These are phyloP conservation scores for Arthroderma sp. DNA, from an alignment of 2,329 filamentous ascomycete species.

Conservation along the genomic window DNA sequence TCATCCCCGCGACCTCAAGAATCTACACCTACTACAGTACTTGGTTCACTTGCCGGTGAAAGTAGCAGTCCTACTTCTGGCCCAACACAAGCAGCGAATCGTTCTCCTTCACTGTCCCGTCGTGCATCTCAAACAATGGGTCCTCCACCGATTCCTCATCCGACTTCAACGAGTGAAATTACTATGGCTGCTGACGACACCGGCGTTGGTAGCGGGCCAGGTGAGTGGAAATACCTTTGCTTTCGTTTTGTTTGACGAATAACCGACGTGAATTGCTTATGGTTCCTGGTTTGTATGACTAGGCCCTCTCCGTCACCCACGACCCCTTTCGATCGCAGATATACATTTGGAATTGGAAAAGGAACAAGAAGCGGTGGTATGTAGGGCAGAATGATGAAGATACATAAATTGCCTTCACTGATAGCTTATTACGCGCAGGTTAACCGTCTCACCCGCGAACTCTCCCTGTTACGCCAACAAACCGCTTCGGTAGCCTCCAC, in stretches of 20 bases:
- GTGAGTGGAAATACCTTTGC: conserved; percentile 16
- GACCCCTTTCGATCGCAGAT: conserved; percentile 77
- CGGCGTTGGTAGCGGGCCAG: conserved; percentile 27
- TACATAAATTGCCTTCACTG: neutral
- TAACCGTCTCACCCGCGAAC: conserved; percentile 82
- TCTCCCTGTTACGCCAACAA: conserved; percentile 64
- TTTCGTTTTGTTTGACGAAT: neutral
- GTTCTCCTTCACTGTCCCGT: conserved; percentile 31
- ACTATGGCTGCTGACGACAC: conserved; percentile 21
- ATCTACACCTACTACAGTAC: neutral
- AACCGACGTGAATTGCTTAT: neutral
- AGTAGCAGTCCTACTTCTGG: neutral
- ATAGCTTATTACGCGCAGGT: conserved; percentile 43
- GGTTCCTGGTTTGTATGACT: conserved; percentile 14
- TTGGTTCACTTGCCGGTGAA: neutral
- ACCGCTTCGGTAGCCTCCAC: conserved; percentile 51
- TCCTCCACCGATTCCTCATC: conserved; percentile 24
- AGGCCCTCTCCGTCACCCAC: conserved; percentile 71
- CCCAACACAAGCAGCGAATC: conserved; percentile 12
- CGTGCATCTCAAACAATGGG: conserved; percentile 37
- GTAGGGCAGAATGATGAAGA: conserved; percentile 17
- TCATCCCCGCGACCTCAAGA: conserved; percentile 22
- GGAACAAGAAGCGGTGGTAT: conserved; percentile 84
- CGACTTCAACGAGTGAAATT: conserved; percentile 17
- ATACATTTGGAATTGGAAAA: conserved; percentile 83